Conservation (phyloP, 2,329 filamentous ascomycete genomes). For the Lasiodiplodia sp. region DNA sequence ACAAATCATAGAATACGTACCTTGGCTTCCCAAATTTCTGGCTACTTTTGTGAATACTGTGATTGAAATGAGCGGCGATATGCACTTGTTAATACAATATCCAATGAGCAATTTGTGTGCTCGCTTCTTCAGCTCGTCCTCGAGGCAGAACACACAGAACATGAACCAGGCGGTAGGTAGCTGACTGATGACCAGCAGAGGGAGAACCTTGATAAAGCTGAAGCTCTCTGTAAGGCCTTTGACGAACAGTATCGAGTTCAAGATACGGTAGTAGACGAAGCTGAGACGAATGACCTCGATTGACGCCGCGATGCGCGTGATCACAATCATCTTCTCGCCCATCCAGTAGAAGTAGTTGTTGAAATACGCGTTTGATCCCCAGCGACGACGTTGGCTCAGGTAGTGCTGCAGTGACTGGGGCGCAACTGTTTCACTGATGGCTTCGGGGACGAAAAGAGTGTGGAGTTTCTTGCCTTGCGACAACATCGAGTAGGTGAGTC, state of each 20-base stretch:
- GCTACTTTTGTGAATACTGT: constrained; percentile 36
- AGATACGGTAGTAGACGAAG: constrained; percentile 46
- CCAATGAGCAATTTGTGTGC: constrained; percentile 36
- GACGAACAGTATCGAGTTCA: constrained; percentile 44
- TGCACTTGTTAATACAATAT: constrained; percentile 35
- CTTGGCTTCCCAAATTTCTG: constrained; percentile 36
- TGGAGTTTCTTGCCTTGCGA: constrained; percentile 34
- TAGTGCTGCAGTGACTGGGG: constrained; percentile 46
- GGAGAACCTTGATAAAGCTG: constrained; percentile 33
- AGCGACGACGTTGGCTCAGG: constrained; percentile 44
- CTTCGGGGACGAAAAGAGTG: constrained; percentile 45
- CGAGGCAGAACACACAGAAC: constrained; percentile 31
- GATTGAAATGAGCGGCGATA: constrained; percentile 35
- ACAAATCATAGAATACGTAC: not conserved
- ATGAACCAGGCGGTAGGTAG: constrained; percentile 36
- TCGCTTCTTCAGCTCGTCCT: constrained; percentile 33
- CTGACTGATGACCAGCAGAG: constrained; percentile 34
- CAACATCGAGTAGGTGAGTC: constrained; percentile 36
- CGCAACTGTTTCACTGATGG: constrained; percentile 46
- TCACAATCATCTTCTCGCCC: constrained; percentile 40
- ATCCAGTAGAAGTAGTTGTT: constrained; percentile 47
- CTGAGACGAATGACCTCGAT: constrained; percentile 44
- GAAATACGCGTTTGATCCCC: constrained; percentile 48
- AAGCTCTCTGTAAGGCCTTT: constrained; percentile 33
- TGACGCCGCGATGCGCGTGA: constrained; percentile 42